Conservation (phyloP, 2,329 filamentous ascomycete genomes). For the Drechslerella dactyloides region DNA sequence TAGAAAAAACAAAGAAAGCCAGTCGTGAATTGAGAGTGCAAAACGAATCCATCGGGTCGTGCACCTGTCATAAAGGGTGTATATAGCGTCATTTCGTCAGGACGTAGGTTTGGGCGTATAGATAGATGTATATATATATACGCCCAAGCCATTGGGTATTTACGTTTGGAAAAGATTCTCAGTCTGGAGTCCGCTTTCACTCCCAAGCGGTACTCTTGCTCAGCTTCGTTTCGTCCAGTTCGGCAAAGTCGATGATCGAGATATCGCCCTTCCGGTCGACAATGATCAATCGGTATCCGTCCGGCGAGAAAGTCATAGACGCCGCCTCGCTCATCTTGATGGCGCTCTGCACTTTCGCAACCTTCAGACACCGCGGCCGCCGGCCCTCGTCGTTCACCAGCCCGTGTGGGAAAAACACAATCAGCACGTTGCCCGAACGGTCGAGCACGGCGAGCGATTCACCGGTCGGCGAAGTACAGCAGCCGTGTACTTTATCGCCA, state of each 20-base stretch:
- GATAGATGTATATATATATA: no score
- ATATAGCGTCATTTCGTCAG: not conserved
- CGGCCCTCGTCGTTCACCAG: conserved; percentile 47
- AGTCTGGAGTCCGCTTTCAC: conserved; percentile 2
- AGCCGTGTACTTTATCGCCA: conserved; percentile 49
- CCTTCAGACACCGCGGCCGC: conserved; percentile 43
- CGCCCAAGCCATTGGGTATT: no score
- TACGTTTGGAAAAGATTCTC: no score
- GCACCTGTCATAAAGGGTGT: no score
- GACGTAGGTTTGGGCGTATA: not conserved
- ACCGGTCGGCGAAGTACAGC: conserved; percentile 45
- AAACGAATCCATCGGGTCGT: no score
- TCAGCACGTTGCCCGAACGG: conserved; percentile 43
- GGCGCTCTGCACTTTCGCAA: conserved; percentile 47
- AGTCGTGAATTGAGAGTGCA: no score
- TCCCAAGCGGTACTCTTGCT: conserved; percentile 47
- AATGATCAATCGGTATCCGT: conserved; percentile 46
- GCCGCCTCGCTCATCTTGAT: conserved; percentile 49
- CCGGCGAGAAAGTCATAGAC: conserved; percentile 41
- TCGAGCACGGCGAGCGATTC: conserved; percentile 40
- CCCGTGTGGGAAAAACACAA: conserved; percentile 44
- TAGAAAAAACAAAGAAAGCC: no score
- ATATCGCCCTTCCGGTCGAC: conserved; percentile 48
- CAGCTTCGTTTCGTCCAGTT: conserved; percentile 44
- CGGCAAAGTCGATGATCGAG: conserved; percentile 49